These are phyloP conservation scores for Tarenaya hassleriana DNA, from an alignment of 345 rosid species.

Conservation along the genomic window DNA sequence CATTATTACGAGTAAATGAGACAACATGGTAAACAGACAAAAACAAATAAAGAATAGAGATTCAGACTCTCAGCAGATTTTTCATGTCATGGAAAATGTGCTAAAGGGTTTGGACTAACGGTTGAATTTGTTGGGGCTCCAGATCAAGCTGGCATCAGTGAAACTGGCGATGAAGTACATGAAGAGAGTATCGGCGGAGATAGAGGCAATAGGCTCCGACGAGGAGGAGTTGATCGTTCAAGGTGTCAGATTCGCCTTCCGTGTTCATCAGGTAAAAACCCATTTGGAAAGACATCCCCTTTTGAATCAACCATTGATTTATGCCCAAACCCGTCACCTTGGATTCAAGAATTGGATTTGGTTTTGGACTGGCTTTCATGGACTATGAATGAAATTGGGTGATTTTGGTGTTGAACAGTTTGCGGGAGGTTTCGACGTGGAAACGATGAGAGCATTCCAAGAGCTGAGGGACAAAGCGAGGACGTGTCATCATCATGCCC, in stretches of 20 bases:
- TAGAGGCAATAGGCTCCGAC: constrained; percentile 38
- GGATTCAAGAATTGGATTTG: no score
- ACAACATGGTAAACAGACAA: no score
- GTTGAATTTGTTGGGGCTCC: constrained; percentile 3
- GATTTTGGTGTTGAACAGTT: constrained; percentile 37
- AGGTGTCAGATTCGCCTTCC: constrained; percentile 92
- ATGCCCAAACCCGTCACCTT: no score
- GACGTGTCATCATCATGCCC: constrained; percentile 49
- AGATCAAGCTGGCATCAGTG: constrained; percentile 86
- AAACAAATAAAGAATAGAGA: constrained; percentile 5
- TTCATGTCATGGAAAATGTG: no score
- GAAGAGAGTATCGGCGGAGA: constrained; percentile 92
- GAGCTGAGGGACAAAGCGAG: constrained; percentile 91
- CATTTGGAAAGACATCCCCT: no score
- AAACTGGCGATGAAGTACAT: constrained; percentile 93
- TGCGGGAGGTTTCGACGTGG: constrained; percentile 94
- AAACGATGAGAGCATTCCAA: constrained; percentile 91
- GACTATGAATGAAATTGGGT: neutral
- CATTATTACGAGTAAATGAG: no score
- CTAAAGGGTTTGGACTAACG: no score
- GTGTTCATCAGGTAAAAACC: constrained; percentile 98
- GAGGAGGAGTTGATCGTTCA: constrained; percentile 95
- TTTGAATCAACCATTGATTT: no score
- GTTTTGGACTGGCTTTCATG: neutral
- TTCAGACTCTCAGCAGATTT: constrained; percentile 20